phyloP scores from a whole-genome alignment of 2,329 filamentous ascomycete genomes.

The Phyllosticta paracitricarpa region DNA sequence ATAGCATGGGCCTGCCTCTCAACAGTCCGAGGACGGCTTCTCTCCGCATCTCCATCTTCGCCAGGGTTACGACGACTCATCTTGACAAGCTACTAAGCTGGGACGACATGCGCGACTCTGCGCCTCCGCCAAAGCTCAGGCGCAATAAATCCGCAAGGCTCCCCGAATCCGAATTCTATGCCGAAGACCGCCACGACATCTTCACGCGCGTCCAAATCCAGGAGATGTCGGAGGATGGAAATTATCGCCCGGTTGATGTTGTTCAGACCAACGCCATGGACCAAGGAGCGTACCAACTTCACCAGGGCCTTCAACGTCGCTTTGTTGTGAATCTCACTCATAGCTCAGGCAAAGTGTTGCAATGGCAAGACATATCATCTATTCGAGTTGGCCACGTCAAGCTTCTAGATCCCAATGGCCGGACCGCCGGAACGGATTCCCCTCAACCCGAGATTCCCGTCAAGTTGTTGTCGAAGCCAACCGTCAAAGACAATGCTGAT shows the following conservation, averaged over 20 bases:
- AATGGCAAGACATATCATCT: conserved; percentile 74
- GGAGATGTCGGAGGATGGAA: conserved; percentile 82
- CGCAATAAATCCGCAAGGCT: conserved; percentile 57
- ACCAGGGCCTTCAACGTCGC: conserved; percentile 85
- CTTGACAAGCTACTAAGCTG: conserved; percentile 94
- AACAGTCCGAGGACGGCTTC: conserved; percentile 64
- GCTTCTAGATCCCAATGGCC: conserved; percentile 75
- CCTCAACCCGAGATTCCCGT: conserved; percentile 65
- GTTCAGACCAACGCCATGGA: conserved; percentile 77
- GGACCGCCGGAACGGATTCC: conserved; percentile 67
- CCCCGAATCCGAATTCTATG: conserved; percentile 84
- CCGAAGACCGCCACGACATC: conserved; percentile 87
- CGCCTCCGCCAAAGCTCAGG: conserved; percentile 45
- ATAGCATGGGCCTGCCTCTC: conserved; percentile 90
- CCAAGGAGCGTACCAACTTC: conserved; percentile 83
- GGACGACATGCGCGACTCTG: conserved; percentile 90
- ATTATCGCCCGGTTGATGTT: conserved; percentile 88
- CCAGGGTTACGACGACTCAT: conserved; percentile 84
- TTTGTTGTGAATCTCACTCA: conserved; percentile 84
- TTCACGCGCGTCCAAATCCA: conserved; percentile 81
- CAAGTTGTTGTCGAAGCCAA: conserved; percentile 66
- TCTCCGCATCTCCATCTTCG: conserved; percentile 82
- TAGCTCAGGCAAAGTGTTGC: conserved; percentile 75
- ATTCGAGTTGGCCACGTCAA: conserved; percentile 73
- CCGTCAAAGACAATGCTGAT: conserved; percentile 76